These are phyloP conservation scores for Pleurotus platypus DNA, from an alignment of 768 basidiomycete species.

Conservation along the genomic window DNA sequence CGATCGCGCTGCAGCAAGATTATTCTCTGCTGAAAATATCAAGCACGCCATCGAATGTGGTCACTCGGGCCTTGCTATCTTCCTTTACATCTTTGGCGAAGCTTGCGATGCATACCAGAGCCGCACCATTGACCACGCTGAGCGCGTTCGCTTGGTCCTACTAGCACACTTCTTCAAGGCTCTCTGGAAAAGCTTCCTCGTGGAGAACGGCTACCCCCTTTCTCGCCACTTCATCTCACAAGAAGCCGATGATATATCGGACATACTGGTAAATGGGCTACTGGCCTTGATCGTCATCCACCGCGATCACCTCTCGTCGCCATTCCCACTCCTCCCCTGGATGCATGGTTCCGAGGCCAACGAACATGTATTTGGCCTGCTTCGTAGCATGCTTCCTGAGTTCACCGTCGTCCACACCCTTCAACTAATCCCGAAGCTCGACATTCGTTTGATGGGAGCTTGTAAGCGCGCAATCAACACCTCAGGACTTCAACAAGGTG, in stretches of 20 bases:
- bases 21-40: conserved; percentile 26
- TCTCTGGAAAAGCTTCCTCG: neutral
- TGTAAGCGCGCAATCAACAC: conserved; percentile 10
- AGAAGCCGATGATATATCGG: neutral
- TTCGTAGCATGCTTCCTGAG: conserved; percentile 10
- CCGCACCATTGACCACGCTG: conserved; percentile 14
- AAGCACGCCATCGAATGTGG: conserved; percentile 12
- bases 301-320: neutral
- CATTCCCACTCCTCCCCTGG: conserved; percentile 20
- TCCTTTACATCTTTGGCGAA: conserved; percentile 27
- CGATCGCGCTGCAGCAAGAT: conserved; percentile 28
- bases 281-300: neutral
- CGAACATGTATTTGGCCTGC: conserved; percentile 20
- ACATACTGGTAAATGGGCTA: neutral
- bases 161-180: conserved; percentile 1
- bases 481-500: conserved; percentile 12
- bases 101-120: conserved; percentile 25
- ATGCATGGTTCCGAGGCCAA: conserved; percentile 18
- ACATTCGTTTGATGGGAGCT: conserved; percentile 10
- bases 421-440: conserved; percentile 16
- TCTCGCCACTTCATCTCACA: neutral
- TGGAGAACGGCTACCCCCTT: neutral
- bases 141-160: conserved; percentile 16
- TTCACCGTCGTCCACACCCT: conserved; percentile 15
- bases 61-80: conserved; percentile 17